Base-by-base conservation (phyloP, 2,329 filamentous ascomycete genomes). In the Dothistroma pini region DNA sequence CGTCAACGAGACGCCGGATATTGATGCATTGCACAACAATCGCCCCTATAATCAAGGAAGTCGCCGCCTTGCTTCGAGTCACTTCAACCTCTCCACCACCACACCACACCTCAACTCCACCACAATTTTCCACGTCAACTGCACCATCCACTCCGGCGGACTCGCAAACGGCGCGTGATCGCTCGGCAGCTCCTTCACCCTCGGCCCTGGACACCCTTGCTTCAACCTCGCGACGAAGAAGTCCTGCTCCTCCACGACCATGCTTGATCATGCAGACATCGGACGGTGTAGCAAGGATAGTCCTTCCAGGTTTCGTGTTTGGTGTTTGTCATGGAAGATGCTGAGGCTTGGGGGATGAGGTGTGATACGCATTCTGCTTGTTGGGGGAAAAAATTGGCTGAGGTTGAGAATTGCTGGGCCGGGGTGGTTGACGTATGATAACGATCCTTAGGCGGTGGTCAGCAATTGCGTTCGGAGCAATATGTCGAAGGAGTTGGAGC, bases 141-240 rank as follows among this genome's bases (percentile, higher is more conserved):
- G 31, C 6, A 57, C 64, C 58, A 66, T 44, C 0, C 38, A 12
- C 21, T 59, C 52, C 21, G 62, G 62, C 44, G 34, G 19, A 38
- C 59, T 60, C 1, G 58, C 62, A 60, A 66, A 66, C 31, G 62
- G 59, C 0, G 56, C 55, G 41, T 66, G 64, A 59, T 66, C 64
- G 14, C 53, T 35, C 21, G 54, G 44, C 31, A 66, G 16, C 14
- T 62, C 59, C 44, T 47, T 60, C 32, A 66, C 58, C 16, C 25
- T 57, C 10, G 54, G 32, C 2, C 38, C 54, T 12, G 49, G 31
- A 8, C 21, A 44, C 12, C 52, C 29, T n/a, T 51, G 5, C 55
- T 34, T 41, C 49, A 58, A 14, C 25, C 57, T 35, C 35, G 32
- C 34, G 16, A 58, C 25, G 56, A 63, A 65, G 49, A 53, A 63